Evolutionary conservation across 306 rosid species (phyloP).

Genomic region (Cicer chorassanicum): DNA sequence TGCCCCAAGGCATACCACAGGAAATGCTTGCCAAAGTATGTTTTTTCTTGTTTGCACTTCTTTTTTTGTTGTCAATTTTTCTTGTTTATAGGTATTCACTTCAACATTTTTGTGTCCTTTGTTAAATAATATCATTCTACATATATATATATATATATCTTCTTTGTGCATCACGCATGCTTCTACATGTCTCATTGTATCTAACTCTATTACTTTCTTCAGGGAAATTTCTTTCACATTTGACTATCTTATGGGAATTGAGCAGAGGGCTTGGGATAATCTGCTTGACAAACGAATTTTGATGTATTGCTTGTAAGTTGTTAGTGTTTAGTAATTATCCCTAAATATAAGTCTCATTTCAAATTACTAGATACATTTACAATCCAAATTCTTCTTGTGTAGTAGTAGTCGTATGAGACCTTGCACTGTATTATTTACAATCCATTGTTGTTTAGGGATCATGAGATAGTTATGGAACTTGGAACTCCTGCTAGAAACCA

Average conservation of each 20-base stretch:
- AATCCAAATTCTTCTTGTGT: not conserved
- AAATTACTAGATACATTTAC: no score
- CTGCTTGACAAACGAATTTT: constrained; percentile 60
- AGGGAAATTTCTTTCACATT: constrained; percentile 55
- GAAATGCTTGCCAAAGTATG: constrained; percentile 73
- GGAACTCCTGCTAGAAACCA: constrained; percentile 63
- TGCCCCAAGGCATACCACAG: constrained; percentile 77
- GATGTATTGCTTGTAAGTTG: constrained; percentile 74
- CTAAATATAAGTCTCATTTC: not conserved
- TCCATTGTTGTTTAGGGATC: constrained; percentile 58
- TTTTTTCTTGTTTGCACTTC: constrained; percentile 22
- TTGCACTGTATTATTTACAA: constrained; percentile 35
- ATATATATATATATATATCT: not conserved
- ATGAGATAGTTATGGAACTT: constrained; percentile 49
- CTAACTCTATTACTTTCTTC: constrained; percentile 38
- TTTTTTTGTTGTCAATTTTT: not conserved
- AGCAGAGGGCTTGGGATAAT: constrained; percentile 70
- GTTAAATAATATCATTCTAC: constrained; percentile 21
- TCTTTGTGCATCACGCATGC: constrained; percentile 29
- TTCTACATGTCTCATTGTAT: constrained; percentile 29
- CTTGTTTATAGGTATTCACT: constrained; percentile 15
- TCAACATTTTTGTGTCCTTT: constrained; percentile 14
- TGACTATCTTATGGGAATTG: constrained; percentile 41
- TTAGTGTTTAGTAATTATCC: constrained; percentile 17
- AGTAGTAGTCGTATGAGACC: constrained; percentile 20